These are phyloP conservation scores for Scenedesmus sp. DNA, from an alignment of 163 green algal species.

Conservation along the genomic window DNA sequence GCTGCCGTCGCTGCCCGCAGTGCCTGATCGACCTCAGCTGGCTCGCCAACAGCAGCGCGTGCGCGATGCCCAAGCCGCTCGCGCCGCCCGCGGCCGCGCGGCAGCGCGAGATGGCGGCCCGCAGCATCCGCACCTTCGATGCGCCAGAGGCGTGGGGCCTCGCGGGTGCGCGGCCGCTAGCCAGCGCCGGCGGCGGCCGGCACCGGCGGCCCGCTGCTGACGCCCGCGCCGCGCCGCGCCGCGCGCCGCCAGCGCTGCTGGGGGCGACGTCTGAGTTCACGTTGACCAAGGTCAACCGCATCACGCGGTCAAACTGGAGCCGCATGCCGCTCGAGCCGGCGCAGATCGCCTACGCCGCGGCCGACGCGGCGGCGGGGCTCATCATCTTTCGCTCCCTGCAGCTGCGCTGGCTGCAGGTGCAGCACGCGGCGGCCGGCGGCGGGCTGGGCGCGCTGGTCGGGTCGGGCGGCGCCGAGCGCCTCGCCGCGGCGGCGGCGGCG, in stretches of 20 bases:
- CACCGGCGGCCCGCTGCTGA: neutral
- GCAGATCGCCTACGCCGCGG: conserved; percentile 21
- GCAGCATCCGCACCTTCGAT: conserved; percentile 25
- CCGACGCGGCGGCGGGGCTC: conserved; percentile 3
- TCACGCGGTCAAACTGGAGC: conserved; percentile 15
- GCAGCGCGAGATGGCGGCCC: neutral
- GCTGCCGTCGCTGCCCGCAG: conserved; percentile 3
- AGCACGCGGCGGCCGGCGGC: no score
- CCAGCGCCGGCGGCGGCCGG: neutral
- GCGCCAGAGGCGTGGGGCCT: conserved; percentile 3
- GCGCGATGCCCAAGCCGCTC: neutral
- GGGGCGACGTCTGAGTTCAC: conserved; percentile 1
- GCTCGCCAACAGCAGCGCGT: conserved; percentile 10
- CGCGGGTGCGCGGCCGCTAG: neutral
- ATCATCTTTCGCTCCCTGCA: neutral
- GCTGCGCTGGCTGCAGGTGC: conserved; percentile 17
- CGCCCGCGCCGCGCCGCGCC: conserved; percentile 1
- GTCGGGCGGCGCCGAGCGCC: no score
- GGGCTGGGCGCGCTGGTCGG: no score
- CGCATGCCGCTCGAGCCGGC: neutral
- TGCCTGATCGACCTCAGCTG: conserved; percentile 3
- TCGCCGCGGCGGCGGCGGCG: no score
- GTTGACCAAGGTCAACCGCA: neutral
- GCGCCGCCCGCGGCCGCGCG: neutral
- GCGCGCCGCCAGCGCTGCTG: conserved; percentile 14